Conservation (phyloP, 768 basidiomycete genomes). For the Suillus subalutaceus region DNA sequence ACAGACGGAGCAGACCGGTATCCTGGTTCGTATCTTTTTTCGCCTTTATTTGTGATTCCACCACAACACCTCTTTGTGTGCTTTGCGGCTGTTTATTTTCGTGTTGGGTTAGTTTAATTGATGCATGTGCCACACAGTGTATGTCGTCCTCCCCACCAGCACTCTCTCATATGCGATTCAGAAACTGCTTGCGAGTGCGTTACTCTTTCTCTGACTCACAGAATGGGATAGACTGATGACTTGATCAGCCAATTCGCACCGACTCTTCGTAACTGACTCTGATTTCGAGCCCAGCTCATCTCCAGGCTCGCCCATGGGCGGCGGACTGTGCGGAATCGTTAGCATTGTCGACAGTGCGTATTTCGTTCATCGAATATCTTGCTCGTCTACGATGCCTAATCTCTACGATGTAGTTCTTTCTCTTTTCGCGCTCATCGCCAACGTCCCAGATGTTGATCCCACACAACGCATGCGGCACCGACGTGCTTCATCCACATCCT, state of each 20-base stretch:
- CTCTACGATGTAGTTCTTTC: conserved; percentile 59
- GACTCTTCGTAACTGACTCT: conserved; percentile 70
- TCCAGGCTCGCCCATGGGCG: conserved; percentile 43
- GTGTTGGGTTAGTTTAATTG: not conserved
- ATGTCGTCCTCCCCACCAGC: conserved; percentile 72
- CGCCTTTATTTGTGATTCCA: not conserved
- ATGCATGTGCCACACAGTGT: conserved; percentile 48
- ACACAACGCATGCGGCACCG: conserved; percentile 79
- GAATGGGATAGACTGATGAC: not conserved
- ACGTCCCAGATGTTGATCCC: conserved; percentile 76
- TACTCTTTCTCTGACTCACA: not conserved
- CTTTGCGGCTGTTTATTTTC: not conserved
- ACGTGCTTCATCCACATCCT: conserved; percentile 74
- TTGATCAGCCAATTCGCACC: conserved; percentile 69
- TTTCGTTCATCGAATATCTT: not conserved
- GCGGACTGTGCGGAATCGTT: conserved; percentile 71
- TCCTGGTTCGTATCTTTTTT: conserved; percentile 52
- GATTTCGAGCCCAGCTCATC: conserved; percentile 57
- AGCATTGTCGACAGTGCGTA: conserved; percentile 79
- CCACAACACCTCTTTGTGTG: not conserved
- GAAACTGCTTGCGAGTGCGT: conserved; percentile 81
- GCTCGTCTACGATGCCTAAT: conserved; percentile 7
- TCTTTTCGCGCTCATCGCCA: conserved; percentile 74
- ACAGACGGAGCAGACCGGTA: conserved; percentile 80
- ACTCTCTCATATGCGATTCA: conserved; percentile 72